Base-by-base conservation (phyloP, 1,139 yeast genomes). In the Hanseniaspora gamundiae region DNA sequence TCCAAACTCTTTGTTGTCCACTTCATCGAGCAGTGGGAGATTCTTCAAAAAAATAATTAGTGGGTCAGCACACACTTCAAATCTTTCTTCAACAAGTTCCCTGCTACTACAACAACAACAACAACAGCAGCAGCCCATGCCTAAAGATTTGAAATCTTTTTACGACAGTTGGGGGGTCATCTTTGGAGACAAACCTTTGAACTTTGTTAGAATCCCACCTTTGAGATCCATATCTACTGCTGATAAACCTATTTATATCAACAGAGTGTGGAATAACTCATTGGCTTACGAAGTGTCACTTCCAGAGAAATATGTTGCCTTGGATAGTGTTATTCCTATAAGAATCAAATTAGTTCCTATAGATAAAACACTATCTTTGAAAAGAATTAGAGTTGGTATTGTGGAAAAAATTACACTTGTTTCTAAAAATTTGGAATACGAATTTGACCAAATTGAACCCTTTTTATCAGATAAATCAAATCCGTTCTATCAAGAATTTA, bases 181-280 rank as follows among this genome's bases (percentile, higher is more conserved):
- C 11, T 48, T 44, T 39, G 56, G 54, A 4, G 55, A 56, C 14
- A 51, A 48, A 17, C 56, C 58, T 20, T 41, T 66, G 7, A 58
- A 55, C 22, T 50, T 66, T 55, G 78, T 85, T 5, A 69, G 95
- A 49, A 74, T 84, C 0, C 95, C 95, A 1, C 95, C 95, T 1
- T 73, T 78, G n/a, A 72, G 73, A 51, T 85, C 87, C 1, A 69
- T 78, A 33, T 75, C 86, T 0, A 74, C 84, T 8, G 75, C 82
- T 3, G 82, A 83, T 57, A 84, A 82, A 55, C 94, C 95, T 0
- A 76, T 87, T 26, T 82, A 79, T 58, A 85, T 87, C 27, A 82
- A 83, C 54, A 72, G 91, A 47, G 71, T 79, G 2, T 87, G 95
- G 95, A 82, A 80, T 52, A 80, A 83, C 50, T 63, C 91, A 0